Evolutionary conservation across 805 yeast genomes (phyloP), one percentile per base, ranked within the genome.

Genomic region (Metschnikowia gelsemii): DNA sequence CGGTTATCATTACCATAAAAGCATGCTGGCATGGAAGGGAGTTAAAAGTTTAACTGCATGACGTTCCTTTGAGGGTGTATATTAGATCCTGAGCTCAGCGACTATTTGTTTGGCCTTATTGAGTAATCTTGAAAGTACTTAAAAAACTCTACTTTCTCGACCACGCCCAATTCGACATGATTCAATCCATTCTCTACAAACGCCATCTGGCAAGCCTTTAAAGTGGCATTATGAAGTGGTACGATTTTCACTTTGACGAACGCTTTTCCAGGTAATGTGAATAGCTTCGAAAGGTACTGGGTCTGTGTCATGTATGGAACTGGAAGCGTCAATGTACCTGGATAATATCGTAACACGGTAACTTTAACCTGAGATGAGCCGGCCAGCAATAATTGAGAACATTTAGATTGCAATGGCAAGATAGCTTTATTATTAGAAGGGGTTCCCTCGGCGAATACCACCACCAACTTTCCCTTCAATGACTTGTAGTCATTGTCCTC

Each of bases 351-450:
- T 38, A 72, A 40, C 32, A 71, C 64, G 27, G 73, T 37, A 0
- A 72, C 61, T 41, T 67, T 71, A 43, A 62, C 48, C 8, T 51
- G 52, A 43, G 60, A 59, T 0, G 43, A 38, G 8, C 9, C 5
- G 8, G 36, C 31, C 38, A 28, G 39, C 32, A 26, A 38, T 17
- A 45, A 22, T 32, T 26, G 32, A 5, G 24, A 23, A 18, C 34
- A 37, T n/a, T 16, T 14, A 29, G 38, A 43, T 7, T 67, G 64
- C 41, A 85, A 75, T 3, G 87, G 79, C 46, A 90, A 69, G 1
- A 90, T 57, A 0, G 89, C 80, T 47, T 81, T 80, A 37, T 95
- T 93, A 57, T 90, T 91, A 0, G 96, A 79, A 0, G 96, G 73
- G 0, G 96, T 86, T 0, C 96, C 96, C 56, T 89, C 97, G 2